Evolutionary conservation across 176 grass and related monocot species (phyloP).

Genomic region (Oryza longistaminata): DNA sequence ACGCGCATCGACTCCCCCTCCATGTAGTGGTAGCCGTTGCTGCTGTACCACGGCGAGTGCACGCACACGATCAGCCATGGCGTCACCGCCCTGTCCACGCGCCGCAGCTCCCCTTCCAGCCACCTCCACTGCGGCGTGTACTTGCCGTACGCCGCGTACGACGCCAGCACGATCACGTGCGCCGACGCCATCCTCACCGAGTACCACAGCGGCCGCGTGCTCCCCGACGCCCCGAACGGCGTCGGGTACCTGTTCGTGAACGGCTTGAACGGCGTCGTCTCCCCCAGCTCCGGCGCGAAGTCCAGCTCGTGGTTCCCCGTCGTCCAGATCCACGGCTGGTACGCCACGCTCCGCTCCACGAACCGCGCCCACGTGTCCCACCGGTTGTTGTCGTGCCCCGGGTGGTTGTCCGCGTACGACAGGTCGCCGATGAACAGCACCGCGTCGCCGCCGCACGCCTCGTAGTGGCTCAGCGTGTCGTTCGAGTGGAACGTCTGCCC

Average conservation of each 20-base stretch:
- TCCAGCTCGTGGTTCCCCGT: constrained; percentile 74
- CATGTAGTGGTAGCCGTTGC: constrained; percentile 72
- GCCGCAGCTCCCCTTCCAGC: constrained; percentile 52
- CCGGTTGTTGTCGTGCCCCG: constrained; percentile 55
- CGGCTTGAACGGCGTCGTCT: constrained; percentile 57
- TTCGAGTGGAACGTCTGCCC: constrained; percentile 75
- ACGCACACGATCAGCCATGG: constrained; percentile 66
- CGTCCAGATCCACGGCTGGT: constrained; percentile 81
- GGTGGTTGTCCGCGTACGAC: constrained; percentile 65
- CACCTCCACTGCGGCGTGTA: constrained; percentile 76
- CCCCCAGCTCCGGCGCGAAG: constrained; percentile 58
- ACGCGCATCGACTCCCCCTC: constrained; percentile 80
- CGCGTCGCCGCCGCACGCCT: constrained; percentile 32
- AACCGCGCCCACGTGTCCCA: constrained; percentile 82
- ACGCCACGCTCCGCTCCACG: constrained; percentile 55
- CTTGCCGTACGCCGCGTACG: constrained; percentile 62
- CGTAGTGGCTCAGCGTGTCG: constrained; percentile 59
- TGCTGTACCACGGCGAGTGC: constrained; percentile 79
- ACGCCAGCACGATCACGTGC: constrained; percentile 56
- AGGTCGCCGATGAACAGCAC: constrained; percentile 69
- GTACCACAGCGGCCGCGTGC: constrained; percentile 47
- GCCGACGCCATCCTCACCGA: constrained; percentile 54
- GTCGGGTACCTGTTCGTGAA: constrained; percentile 50
- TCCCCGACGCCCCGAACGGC: constrained; percentile 43
- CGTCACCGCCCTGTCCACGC: constrained; percentile 54